Percentiles rank a stretch among this genome's conserved stretches.
Conservation (phyloP, 2,329 filamentous ascomycete genomes). For the Escovopsis sp. region DNA sequence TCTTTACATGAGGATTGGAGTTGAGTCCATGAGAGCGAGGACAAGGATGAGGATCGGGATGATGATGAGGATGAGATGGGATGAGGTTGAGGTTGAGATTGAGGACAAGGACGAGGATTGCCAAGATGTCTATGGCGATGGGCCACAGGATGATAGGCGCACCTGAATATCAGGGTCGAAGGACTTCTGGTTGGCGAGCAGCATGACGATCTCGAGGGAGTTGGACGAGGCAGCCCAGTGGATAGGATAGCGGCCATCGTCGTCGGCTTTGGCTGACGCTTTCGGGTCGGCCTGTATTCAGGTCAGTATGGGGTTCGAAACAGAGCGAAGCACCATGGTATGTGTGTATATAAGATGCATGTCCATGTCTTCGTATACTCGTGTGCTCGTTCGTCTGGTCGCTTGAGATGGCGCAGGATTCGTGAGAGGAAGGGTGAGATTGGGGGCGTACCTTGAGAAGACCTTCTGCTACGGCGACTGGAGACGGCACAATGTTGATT, state of each 20-base stretch:
- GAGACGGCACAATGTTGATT: no score
- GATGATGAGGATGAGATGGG: background rate
- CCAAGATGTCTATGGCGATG: background rate
- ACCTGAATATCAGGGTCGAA: conserved; percentile 80
- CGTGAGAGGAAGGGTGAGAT: no score
- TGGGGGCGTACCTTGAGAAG: conserved; percentile 14
- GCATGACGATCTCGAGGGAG: conserved; percentile 54
- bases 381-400: no score
- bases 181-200: conserved; percentile 52
- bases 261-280: conserved; percentile 56
- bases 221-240: conserved; percentile 92
- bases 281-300: conserved; percentile 55
- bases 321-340: no score
- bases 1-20: background rate
- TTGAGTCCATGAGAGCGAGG: background rate
- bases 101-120: background rate
- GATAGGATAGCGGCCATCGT: conserved; percentile 76
- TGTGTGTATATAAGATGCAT: no score
- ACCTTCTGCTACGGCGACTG: conserved; percentile 58
- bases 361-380: no score
- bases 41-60: background rate
- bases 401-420: no score
- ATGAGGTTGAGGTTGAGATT: background rate
- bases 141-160: conserved; percentile 3
- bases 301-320: background rate